Evolutionary conservation across 352 stramenopile species (phyloP), one percentile per base, ranked within the genome.

Genomic region (Phytopythium vexans): DNA sequence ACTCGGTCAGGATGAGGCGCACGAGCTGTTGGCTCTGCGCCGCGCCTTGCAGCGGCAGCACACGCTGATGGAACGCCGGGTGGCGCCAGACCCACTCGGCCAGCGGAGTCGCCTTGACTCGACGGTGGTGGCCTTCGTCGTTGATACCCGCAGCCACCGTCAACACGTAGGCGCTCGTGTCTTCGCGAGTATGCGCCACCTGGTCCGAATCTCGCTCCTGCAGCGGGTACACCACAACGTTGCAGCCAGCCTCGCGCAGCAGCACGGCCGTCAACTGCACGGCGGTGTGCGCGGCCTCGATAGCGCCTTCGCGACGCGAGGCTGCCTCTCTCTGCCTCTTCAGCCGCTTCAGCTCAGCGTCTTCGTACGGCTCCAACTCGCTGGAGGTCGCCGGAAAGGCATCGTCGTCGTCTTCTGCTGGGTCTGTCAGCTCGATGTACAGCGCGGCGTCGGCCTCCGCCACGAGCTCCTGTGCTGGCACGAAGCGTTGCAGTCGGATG

Each of bases 1-100:
- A 62, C 50, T 89, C 74, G 0, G 62, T 71, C 14, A 86, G 49
- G 21, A 86, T 73, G 6, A 86, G 48, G 38, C 72, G 66, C 43
- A 72, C 77, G 45, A 89, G 66, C 47, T 83, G 64, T 58, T 89
- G 77, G 27, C 74, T 77, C 27, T 81, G 74, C 0, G 77, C 77
- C 1, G 62, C 61, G 3, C 77, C 77, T 8, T 58, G 60, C 4
- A 89, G 58, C 11, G 77, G 64, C 16, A 71, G 37, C 10, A 89
- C 72, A 38, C 81, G 72, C 40, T 72, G 58, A 0, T 27, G 44
- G 53, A 82, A 86, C 42, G 72, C 62, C 4, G 68, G 46, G 35
- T 81, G 73, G 39, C 72, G 69, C 11, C 60, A 70, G 34, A 87
- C 71, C 70, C 69, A 83, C 32, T 56, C 35, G 0, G 76, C 70